Conservation (phyloP, 2,329 filamentous ascomycete genomes). For the Falciphora oryzae region DNA sequence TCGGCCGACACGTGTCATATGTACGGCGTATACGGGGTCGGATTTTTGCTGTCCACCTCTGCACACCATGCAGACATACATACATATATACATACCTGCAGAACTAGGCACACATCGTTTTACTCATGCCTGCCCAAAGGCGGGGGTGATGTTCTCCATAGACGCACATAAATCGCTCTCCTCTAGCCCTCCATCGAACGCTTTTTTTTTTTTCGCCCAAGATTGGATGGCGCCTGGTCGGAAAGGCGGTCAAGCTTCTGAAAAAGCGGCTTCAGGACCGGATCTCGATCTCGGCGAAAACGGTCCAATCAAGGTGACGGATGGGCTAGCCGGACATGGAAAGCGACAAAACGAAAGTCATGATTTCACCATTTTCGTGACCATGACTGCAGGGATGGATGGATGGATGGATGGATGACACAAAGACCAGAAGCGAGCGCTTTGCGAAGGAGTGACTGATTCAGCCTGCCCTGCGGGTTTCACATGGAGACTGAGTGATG, state of each 20-base stretch:
- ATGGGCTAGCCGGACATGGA: background rate
- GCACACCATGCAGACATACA: constrained; percentile 5
- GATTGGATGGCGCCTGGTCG: background rate
- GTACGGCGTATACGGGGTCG: background rate
- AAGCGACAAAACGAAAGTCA: background rate
- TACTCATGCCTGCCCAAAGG: background rate
- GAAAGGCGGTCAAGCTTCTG: background rate
- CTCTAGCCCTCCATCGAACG: background rate
- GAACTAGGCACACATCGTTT: background rate
- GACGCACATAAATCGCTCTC: background rate
- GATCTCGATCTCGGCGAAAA: background rate
- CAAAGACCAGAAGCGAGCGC: background rate
- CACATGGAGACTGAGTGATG: background rate
- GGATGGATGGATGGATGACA: too few relatives aligned
- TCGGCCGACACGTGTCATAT: background rate
- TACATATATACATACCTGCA: background rate
- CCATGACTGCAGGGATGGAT: background rate
- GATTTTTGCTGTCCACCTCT: background rate
- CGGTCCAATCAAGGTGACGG: background rate
- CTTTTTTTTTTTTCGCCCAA: background rate
- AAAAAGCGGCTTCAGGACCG: background rate
- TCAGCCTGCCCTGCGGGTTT: too few relatives aligned
- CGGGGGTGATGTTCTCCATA: background rate
- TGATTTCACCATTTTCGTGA: background rate
- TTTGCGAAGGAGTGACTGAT: too few relatives aligned